Base-by-base conservation (phyloP, 495 filamentous ascomycete species). In the Neurospora discreta region DNA sequence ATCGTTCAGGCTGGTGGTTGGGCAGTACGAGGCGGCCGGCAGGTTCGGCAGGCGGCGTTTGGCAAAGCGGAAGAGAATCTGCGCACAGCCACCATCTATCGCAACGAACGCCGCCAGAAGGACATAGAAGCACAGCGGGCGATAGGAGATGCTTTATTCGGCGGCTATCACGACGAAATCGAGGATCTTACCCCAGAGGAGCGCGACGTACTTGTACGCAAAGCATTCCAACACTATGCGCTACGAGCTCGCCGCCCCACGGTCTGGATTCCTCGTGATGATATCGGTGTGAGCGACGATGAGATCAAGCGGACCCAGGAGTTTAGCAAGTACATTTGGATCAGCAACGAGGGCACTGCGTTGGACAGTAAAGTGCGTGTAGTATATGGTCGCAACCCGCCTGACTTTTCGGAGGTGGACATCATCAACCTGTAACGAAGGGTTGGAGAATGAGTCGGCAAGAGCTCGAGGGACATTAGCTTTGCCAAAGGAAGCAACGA, bases 151-250 rank as follows among this genome's bases (percentile, higher is more conserved):
- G 89, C 92, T 41, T 85, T 98, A 16, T 99, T 94, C 82, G 89
- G 91, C 33, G 92, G 91, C 65, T 92, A 94, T 77, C 87, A 93
- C 74, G 95, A 98, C 74, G 92, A 96, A 81, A 89, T 99, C 68
- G 95, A 98, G 79, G 95, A 98, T 82, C 85, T 99, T 67, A 95
- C 92, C 30, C 93, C 94, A 0, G 92, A 94, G 70, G 93, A 97
- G 81, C 87, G 95, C 73, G 94, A 98, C 77, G 86, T 89, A 74
- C 86, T 98, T 42, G 92, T 97, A 10, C 90, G 90, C 71, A 90
- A 92, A 70, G 94, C 95, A 23, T 99, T 98, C 82, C 90, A 93
- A 82, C 95, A 99, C 78, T 89, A 90, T 67, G 95, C 95, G 5
- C 83, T 97, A 26, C 88, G 95, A 46, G 92, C 96, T 13, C 90